These are phyloP conservation scores for Aspergillus bombycis DNA, from an alignment of 2,329 filamentous ascomycete genomes.

Conservation along the genomic window DNA sequence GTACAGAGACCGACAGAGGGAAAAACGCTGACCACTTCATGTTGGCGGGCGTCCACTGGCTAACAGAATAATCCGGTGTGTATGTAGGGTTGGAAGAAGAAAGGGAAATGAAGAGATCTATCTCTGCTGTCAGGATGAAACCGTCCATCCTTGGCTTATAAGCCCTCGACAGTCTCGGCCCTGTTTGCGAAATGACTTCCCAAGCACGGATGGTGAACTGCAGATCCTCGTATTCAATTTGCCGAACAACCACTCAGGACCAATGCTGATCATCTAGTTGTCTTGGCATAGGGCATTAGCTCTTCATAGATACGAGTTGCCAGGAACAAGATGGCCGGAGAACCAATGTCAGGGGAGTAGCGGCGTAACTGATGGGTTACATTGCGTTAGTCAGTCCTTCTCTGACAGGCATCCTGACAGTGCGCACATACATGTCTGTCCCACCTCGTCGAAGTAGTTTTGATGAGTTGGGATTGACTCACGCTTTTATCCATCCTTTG, in stretches of 20 bases:
- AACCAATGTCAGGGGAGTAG: background rate
- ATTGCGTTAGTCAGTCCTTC: background rate
- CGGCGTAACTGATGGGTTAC: background rate
- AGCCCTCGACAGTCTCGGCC: background rate
- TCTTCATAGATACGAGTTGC: background rate
- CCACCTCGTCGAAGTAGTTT: too few relatives aligned
- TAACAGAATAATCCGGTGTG: background rate
- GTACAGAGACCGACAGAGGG: conserved; percentile 1
- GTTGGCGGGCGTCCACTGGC: background rate
- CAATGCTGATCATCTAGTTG: background rate
- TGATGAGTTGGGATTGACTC: too few relatives aligned
- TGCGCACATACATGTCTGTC: too few relatives aligned
- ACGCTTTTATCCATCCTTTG: too few relatives aligned
- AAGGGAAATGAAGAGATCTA: background rate
- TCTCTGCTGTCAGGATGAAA: background rate
- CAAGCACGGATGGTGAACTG: background rate
- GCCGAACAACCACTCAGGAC: background rate
- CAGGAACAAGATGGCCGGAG: background rate
- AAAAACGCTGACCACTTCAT: conserved; percentile 9
- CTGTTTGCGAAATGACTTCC: background rate
- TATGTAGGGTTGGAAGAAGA: background rate
- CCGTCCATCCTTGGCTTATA: background rate
- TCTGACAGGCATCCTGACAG: too few relatives aligned
- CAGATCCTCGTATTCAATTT: conserved; percentile 7
- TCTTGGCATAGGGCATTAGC: background rate